These are phyloP conservation scores for Besnoitia besnoiti DNA, from an alignment of 169 alveolate genomes.

Conservation along the genomic window DNA sequence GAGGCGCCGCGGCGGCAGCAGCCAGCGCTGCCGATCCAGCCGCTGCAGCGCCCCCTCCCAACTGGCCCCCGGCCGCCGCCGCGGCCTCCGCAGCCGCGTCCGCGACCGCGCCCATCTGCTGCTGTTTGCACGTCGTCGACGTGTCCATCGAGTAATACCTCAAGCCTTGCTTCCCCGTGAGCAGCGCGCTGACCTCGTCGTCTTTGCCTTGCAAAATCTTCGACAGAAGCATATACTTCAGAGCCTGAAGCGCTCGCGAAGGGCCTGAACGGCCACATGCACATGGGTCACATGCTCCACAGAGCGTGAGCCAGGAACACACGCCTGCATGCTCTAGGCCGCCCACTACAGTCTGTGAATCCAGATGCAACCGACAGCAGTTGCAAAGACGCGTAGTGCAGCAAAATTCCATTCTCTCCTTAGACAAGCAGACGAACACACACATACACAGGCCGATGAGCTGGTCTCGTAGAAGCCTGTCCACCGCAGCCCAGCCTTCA, in stretches of 20 bases:
- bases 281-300: too few species aligned
- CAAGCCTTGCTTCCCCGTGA: slow-evolving; percentile 76
- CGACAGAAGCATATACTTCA: slow-evolving; percentile 90
- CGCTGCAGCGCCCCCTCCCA: background rate
- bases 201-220: slow-evolving; percentile 89
- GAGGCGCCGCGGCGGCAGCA: background rate
- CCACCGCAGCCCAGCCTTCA: too few species aligned
- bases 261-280: background rate
- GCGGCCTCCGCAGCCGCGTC: background rate
- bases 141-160: slow-evolving; percentile 69
- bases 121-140: slow-evolving; percentile 56
- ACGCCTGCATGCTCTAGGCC: too few species aligned
- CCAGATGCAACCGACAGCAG: too few species aligned
- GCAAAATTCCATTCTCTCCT: too few species aligned
- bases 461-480: too few species aligned
- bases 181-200: slow-evolving; percentile 76
- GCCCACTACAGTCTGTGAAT: too few species aligned
- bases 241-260: slow-evolving; percentile 68
- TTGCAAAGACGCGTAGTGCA: too few species aligned
- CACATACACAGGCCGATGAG: too few species aligned
- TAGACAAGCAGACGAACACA: too few species aligned
- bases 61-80: background rate
- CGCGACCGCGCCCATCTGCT: slow-evolving; percentile 78
- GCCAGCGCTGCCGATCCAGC: background rate
- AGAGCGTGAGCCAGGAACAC: too few species aligned